A percentile compares a stretch with the other conserved stretches of the same genome.
phyloP scores from a whole-genome alignment of 2,329 filamentous ascomycete genomes.

The Trichoderma oligosporum region DNA sequence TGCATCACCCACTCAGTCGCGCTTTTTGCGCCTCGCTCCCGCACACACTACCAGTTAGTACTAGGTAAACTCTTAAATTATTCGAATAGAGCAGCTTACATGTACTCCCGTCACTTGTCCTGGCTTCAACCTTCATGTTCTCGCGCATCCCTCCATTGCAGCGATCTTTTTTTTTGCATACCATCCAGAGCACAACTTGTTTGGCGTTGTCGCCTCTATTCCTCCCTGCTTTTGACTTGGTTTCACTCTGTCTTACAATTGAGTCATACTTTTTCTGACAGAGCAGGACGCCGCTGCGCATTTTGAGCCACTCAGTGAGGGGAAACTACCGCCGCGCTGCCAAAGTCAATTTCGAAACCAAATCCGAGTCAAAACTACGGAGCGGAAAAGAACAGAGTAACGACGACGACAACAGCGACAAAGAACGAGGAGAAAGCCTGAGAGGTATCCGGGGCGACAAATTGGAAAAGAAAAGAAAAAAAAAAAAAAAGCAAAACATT shows the following conservation, averaged over 20 bases:
- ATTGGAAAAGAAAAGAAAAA: too few species aligned
- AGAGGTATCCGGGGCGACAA: constrained; percentile 4
- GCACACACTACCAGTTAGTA: not conserved
- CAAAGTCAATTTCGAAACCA: constrained; percentile 13
- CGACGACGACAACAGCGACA: not conserved
- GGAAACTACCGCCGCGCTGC: not conserved
- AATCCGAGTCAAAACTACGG: constrained; percentile 4
- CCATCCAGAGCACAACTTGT: constrained; percentile 13
- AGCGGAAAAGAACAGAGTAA: not conserved
- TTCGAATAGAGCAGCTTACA: constrained; percentile 9
- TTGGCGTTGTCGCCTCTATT: constrained; percentile 12
- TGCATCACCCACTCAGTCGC: constrained; percentile 31
- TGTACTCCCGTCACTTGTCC: not conserved
- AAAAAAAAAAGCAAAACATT: constrained; percentile 8
- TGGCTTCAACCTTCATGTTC: not conserved
- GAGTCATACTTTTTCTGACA: constrained; percentile 1
- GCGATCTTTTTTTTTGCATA: constrained; percentile 14
- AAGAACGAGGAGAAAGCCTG: not conserved
- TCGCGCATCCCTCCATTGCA: constrained; percentile 12
- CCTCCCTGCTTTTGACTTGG: constrained; percentile 14
- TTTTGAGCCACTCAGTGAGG: not conserved
- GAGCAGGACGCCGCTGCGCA: not conserved
- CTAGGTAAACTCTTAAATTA: not conserved
- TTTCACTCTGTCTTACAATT: constrained; percentile 19
- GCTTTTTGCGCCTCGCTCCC: constrained; percentile 9